Conservation (phyloP, 768 basidiomycete species). For the Termitomyces sp. region DNA sequence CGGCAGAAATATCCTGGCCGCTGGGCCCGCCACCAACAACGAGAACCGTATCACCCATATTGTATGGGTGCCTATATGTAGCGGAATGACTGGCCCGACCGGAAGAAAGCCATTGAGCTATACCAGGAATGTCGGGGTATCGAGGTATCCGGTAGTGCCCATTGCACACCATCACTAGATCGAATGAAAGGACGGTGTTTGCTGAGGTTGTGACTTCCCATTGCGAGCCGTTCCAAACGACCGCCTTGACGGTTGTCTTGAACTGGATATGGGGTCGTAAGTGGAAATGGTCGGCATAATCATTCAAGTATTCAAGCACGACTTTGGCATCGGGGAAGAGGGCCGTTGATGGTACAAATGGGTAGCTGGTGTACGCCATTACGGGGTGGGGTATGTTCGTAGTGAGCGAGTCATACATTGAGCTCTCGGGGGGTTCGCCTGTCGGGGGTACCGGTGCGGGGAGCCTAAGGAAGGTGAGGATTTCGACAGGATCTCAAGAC, state of each 20-base stretch:
- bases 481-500: neutral
- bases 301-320: constrained; percentile 67
- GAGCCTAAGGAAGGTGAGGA: constrained; percentile 35
- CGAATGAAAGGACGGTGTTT: constrained; percentile 38
- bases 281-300: constrained; percentile 60
- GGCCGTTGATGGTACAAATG: constrained; percentile 69
- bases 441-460: constrained; percentile 41
- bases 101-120: constrained; percentile 51
- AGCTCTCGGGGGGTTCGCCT: constrained; percentile 55
- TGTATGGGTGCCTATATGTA: constrained; percentile 56
- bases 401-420: constrained; percentile 78
- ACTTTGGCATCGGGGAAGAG: constrained; percentile 60
- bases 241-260: constrained; percentile 49
- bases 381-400: constrained; percentile 78
- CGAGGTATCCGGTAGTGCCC: constrained; percentile 71
- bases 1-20: constrained; percentile 62
- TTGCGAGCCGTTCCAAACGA: constrained; percentile 33
- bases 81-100: constrained; percentile 61
- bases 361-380: constrained; percentile 64
- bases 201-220: constrained; percentile 50
- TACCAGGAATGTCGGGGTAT: constrained; percentile 57
- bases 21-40: constrained; percentile 60
- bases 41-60: constrained; percentile 40
- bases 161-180: constrained; percentile 71
- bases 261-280: constrained; percentile 62